Percentiles rank a stretch among this genome's conserved stretches.
phyloP scores from a whole-genome alignment of 345 rosid species.

The Sonneratia alba region DNA sequence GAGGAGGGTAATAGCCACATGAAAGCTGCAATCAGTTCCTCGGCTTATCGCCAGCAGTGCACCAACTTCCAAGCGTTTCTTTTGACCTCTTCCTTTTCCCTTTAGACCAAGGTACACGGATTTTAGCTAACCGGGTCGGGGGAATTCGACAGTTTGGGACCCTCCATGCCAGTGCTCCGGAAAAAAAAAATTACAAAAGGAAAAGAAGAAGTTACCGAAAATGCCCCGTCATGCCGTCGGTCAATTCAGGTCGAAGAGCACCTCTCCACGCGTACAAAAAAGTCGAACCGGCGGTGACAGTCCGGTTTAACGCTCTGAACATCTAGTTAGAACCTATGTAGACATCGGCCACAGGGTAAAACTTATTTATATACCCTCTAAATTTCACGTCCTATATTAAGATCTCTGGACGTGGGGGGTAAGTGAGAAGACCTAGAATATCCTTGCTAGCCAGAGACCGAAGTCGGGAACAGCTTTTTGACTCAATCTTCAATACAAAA shows the following conservation, averaged over 20 bases:
- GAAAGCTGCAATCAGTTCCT: constrained; percentile 20
- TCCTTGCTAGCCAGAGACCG: not conserved
- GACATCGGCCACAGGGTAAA: no score
- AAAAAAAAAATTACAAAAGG: not conserved
- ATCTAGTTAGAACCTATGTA: no score
- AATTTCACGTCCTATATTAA: not conserved
- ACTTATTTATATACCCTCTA: no score
- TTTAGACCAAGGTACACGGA: constrained; percentile 15
- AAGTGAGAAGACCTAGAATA: no score
- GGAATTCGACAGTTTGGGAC: not conserved
- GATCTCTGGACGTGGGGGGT: not conserved
- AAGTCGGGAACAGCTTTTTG: not conserved
- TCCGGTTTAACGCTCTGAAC: no score
- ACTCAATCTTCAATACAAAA: not conserved
- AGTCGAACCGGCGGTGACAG: no score
- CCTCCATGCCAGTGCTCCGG: not conserved
- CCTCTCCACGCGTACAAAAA: no score
- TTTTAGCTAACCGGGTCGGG: not conserved
- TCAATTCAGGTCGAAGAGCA: no score
- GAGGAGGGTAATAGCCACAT: constrained; percentile 16
- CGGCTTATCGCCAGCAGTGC: constrained; percentile 17
- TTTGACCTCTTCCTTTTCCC: constrained; percentile 26
- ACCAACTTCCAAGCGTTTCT: constrained; percentile 35
- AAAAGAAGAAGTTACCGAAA: no score
- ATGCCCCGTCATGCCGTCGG: no score